Evolutionary conservation across 306 rosid species (phyloP), one percentile per base, ranked within the genome.

Genomic region (Dalbergia oliveri): DNA sequence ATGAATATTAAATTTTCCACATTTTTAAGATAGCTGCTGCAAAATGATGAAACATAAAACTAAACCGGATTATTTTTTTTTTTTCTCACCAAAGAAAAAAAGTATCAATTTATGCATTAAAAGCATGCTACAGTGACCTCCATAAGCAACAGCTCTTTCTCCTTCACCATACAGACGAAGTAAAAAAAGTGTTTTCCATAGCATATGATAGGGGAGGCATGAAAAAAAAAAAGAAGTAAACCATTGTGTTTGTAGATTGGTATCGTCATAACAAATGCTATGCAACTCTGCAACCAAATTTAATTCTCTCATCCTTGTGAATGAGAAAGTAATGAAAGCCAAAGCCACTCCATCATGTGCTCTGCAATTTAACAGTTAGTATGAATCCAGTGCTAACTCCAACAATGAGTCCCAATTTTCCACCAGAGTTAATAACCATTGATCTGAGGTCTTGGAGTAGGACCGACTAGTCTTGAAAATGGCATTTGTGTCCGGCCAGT

Each of bases 381-480:
- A 76, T 12, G 68, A 69, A 73, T 39, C 80, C 58, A 68, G n/a
- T 15, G 82, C 78, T 75, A 61, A 8, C 0, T 6, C 47, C 47
- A 43, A 2, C 47, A 43, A 2, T 6, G 41, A 37, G 34, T 71
- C 75, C 75, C 71, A 75, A 59, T 8, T 64, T 78, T 73, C 82
- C 74, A 74, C 74, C 59, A 45, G 47, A 81, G 43, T 76, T 77
- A 54, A 16, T 54, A 95, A 64, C 99, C 99, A 82, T 95, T 95
- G 66, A 95, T 91, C 84, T 90, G 97, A 71, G 98, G 93, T 82
- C 98, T 95, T 41, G 96, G 26, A 6, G 96, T 82, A 7, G 97
- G 89, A 41, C 93, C 93, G 86, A 83, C 91, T 77, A 96, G 88
- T 76, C 99, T 88, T 0, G 99, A 96, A 83, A 96, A 96, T 4